Conservation (phyloP, 108 stramenopile species). For the Thalassiosira profunda region DNA sequence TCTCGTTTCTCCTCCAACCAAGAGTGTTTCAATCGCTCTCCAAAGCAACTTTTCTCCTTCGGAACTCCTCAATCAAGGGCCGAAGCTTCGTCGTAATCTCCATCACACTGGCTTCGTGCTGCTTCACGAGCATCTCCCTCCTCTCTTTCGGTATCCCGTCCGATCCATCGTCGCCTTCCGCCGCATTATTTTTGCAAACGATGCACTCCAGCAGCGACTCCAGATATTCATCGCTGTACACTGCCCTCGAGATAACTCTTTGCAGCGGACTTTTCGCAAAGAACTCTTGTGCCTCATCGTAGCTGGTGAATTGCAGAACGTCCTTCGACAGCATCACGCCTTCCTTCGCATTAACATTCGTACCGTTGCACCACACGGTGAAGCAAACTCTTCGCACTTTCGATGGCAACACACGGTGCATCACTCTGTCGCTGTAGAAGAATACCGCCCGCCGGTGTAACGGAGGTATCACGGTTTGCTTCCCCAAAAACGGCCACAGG, state of each 20-base stretch:
- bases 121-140: slow-evolving; percentile 14
- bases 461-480: slow-evolving; percentile 14
- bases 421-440: slow-evolving; percentile 36
- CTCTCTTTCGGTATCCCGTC: not conserved
- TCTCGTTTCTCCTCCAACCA: too few relatives aligned
- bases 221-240: slow-evolving; percentile 37
- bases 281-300: slow-evolving; percentile 34
- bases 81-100: slow-evolving; percentile 22
- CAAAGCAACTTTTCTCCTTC: slow-evolving; percentile 16
- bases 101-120: slow-evolving; percentile 27
- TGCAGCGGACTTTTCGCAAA: slow-evolving; percentile 26
- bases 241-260: slow-evolving; percentile 35
- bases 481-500: slow-evolving; percentile 28
- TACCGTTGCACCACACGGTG: slow-evolving; percentile 25
- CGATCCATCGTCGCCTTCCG: not conserved
- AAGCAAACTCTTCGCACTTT: slow-evolving; percentile 26
- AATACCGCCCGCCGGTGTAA: slow-evolving; percentile 36
- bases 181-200: not conserved
- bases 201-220: slow-evolving; percentile 30
- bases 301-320: slow-evolving; percentile 24
- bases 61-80: slow-evolving; percentile 37
- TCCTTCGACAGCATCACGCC: slow-evolving; percentile 24
- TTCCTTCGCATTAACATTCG: slow-evolving; percentile 14
- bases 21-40: too few relatives aligned
- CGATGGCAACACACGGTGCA: slow-evolving; percentile 36